Base-by-base conservation (phyloP, 371 early-diverging fungal genomes). In the Lichtheimia hyalospora region DNA sequence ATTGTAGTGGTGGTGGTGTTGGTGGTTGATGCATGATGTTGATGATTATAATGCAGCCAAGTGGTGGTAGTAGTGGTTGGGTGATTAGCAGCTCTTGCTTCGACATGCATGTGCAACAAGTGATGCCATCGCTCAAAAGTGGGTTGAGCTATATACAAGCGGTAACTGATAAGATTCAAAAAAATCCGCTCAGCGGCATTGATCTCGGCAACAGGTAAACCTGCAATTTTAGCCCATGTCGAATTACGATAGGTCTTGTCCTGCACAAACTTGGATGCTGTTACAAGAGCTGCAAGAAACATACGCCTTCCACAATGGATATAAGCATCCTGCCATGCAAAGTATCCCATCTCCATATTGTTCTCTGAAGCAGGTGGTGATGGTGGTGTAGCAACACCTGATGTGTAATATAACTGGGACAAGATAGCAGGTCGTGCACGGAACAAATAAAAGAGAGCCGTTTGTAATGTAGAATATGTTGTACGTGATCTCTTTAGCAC, bases 171-270 rank as follows among this genome's bases (percentile, higher is more conserved):
- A 57, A 87, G 70, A 43, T 84, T 71, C 15, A 90, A 61, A 70
- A 90, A 91, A 41, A 79, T 81, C 12, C 83, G 71, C 71, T 90
- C 91, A 58, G 90, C 85, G 34, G 81, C 81, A 74, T 86, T 85
- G 63, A 92, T 84, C 75, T 92, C 89, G 16, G 70, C 50, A 6
- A 88, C 80, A 23, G 90, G 83, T 41, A 90, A 78, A 50, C 85
- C 81, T 20, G 91, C 88, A 41, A 91, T 84, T 68, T 86, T 85
- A 50, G 85, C 84, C 91, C 91, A 90, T n/a, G 89, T 88, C 49
- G 82, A 84, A 78, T 89, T 90, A 44, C 88, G 82, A 65, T 87
- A 90, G 25, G 89, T 84, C 60, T 85, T 83, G 69, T 90, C 91
- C 60, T 82, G 82, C 39, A 89, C 82, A 62, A 86, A 90, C 64